Base-by-base conservation (phyloP, 2,329 filamentous ascomycete species). In the Microascus cirrosus region DNA sequence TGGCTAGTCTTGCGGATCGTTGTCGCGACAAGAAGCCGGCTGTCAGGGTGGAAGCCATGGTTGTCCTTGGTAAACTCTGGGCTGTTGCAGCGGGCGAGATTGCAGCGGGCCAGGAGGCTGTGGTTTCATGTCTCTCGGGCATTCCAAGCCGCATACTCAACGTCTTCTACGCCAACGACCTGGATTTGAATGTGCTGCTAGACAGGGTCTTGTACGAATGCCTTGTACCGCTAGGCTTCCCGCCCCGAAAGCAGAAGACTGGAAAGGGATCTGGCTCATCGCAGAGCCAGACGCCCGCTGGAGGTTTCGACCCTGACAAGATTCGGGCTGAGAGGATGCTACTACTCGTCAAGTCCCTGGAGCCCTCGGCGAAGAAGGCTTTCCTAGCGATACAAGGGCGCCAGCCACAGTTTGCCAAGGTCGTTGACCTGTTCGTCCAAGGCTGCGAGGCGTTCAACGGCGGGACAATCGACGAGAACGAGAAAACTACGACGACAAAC, bases 371-470 rank as follows among this genome's bases (percentile, higher is more conserved):
- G 0, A 92, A 90, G 68, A 88, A 84, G 63, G 93, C 94, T 0
- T 95, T 97, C 70, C 94, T 95, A 66, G 86, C 87, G 18, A 83
- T 95, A 69, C 90, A 95, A 69, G 81, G 81, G 34, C 85, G 90
- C 53, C 92, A 95, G 68, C 81, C 85, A 2, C 81, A 84, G 54
- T 85, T 90, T 65, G 85, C 88, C 34, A 84, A 84, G 60, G 87
- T 87, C 45, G 76, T 96, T 60, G 80, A 84, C 45, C 78, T 84
- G n/a, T 90, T 93, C 64, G 74, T 99, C 54, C 84, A 87, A 63
- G 78, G 85, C n/a, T 96, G 91, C 66, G 92, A 96, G 68, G 81
- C 87, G 15, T 95, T 89, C 72, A 96, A 97, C 65, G 91, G 90
- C 25, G 92, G 92, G 34, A 85, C 94, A 13, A 84, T 90, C 60